Percentiles rank a stretch among this genome's conserved stretches.
phyloP scores from a whole-genome alignment of 768 basidiomycete genomes.

The Mycena leptocephala region DNA sequence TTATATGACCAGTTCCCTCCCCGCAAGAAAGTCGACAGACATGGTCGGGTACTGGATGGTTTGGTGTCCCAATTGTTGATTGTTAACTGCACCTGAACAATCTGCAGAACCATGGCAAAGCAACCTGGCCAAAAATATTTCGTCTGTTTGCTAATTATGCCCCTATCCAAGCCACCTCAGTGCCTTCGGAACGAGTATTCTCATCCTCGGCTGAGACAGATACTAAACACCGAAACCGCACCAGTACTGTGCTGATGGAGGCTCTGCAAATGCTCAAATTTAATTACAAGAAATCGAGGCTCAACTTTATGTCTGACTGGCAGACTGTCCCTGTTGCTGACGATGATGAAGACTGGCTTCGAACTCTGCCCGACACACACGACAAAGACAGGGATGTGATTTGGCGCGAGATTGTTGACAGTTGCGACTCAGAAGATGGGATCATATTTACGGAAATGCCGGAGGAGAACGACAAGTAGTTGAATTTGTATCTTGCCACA shows the following conservation, averaged over 20 bases:
- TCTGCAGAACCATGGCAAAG: background rate
- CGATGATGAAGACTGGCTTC: background rate
- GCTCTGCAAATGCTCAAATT: background rate
- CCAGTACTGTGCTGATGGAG: too few species aligned
- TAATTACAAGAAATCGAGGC: background rate
- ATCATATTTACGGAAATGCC: conserved; percentile 14
- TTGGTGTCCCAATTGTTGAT: background rate
- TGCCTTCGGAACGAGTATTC: background rate
- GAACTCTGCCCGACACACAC: background rate
- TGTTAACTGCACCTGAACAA: background rate
- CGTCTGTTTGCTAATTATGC: background rate
- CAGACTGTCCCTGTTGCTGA: background rate
- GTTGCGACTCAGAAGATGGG: conserved; percentile 14
- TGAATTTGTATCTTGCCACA: background rate
- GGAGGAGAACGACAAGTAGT: conserved; percentile 9
- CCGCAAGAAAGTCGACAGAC: background rate
- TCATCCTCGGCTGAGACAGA: background rate
- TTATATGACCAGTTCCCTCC: background rate
- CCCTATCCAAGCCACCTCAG: background rate
- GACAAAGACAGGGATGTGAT: too few species aligned
- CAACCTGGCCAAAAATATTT: background rate
- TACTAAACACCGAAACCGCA: too few species aligned
- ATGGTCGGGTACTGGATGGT: conserved; percentile 1
- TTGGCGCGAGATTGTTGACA: conserved; percentile 11
- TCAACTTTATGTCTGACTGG: background rate